Conservation (phyloP, 2,329 filamentous ascomycete genomes). For the Dactylellina drechsleri region DNA sequence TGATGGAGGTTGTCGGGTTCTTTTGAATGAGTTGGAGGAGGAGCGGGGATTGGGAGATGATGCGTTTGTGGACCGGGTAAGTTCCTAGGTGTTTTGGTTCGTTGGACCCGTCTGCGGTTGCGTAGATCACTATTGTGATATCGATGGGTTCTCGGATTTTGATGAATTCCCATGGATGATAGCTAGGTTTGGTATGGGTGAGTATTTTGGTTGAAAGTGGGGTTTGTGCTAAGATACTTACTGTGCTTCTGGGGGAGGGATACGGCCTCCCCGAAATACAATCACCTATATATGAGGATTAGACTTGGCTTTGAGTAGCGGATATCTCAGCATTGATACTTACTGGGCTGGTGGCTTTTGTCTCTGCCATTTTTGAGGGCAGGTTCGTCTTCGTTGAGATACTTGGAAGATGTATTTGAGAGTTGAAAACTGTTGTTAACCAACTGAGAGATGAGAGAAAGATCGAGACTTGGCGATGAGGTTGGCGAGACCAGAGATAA, state of each 20-base stretch:
- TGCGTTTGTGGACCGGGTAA: conserved; percentile 27
- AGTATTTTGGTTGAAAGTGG: too few species aligned
- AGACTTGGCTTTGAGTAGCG: too few species aligned
- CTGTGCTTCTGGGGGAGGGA: conserved; percentile 8
- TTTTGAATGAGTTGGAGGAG: conserved; percentile 3
- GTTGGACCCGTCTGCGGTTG: background rate
- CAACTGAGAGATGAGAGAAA: too few species aligned
- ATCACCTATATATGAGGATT: background rate
- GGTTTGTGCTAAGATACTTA: background rate
- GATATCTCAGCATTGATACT: too few species aligned
- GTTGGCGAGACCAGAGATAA: too few species aligned
- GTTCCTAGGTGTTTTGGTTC: background rate
- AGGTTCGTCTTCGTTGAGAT: too few species aligned
- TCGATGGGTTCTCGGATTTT: conserved; percentile 9
- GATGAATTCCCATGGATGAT: conserved; percentile 29
- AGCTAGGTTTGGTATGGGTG: conserved; percentile 1
- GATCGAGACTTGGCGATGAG: too few species aligned
- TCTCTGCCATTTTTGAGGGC: too few species aligned
- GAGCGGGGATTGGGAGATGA: conserved; percentile 8
- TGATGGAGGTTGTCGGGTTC: background rate
- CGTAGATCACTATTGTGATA: conserved; percentile 10
- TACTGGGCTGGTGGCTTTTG: too few species aligned
- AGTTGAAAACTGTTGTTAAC: too few species aligned
- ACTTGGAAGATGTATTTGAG: too few species aligned
- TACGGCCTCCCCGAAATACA: conserved; percentile 13